These are phyloP conservation scores for Pochonia chlamydosporia DNA, from an alignment of 2,329 filamentous ascomycete species.

Conservation along the genomic window DNA sequence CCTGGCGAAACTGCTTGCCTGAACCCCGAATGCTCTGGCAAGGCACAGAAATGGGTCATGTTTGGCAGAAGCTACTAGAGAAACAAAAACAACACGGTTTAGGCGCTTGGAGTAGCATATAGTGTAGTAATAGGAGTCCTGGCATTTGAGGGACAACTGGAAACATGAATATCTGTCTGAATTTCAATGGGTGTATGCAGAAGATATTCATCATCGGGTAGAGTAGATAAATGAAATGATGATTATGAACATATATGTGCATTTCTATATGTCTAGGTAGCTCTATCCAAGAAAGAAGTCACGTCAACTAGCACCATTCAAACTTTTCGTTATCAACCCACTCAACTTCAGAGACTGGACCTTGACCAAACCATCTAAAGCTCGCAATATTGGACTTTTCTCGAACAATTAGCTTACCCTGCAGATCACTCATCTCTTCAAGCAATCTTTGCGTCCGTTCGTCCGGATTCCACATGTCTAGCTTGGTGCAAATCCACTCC, in stretches of 20 bases:
- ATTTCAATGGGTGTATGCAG: background rate
- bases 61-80: conserved; percentile 70
- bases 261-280: background rate
- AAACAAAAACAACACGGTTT: background rate
- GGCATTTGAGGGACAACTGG: background rate
- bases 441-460: conserved; percentile 44
- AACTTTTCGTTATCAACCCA: conserved; percentile 77
- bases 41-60: conserved; percentile 85
- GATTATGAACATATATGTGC: background rate
- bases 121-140: background rate
- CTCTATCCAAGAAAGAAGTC: too few relatives aligned
- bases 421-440: conserved; percentile 36
- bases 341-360: conserved; percentile 47
- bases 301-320: conserved; percentile 63
- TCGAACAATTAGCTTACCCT: conserved; percentile 46
- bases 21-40: conserved; percentile 74
- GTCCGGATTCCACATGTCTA: conserved; percentile 82
- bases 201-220: background rate
- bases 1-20: conserved; percentile 84
- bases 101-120: conserved; percentile 7
- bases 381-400: conserved; percentile 65
- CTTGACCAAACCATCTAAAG: conserved; percentile 63
- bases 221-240: conserved; percentile 3
- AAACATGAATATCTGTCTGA: background rate
- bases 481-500: conserved; percentile 62